Evolutionary conservation across 768 basidiomycete genomes (phyloP).

Genomic region (Lactifluus rugatus): DNA sequence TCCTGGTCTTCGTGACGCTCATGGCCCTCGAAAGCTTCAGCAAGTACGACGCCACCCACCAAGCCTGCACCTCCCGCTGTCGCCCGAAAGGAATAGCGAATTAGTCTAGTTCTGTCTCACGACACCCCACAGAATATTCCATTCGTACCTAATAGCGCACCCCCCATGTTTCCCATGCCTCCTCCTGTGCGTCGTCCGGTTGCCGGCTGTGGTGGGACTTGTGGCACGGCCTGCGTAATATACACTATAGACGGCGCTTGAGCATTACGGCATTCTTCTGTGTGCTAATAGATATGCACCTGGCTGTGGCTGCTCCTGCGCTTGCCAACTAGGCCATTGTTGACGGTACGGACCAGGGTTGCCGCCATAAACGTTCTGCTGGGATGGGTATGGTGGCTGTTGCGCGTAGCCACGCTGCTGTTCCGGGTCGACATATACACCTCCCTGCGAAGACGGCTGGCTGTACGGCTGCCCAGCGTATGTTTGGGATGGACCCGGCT

Average conservation of each 20-base stretch:
- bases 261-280: background rate
- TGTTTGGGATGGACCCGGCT: slow-evolving; percentile 25
- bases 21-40: slow-evolving; percentile 39
- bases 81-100: background rate
- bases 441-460: slow-evolving; percentile 9
- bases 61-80: slow-evolving; percentile 49
- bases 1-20: slow-evolving; percentile 30
- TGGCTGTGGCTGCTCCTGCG: slow-evolving; percentile 8
- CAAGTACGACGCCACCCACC: slow-evolving; percentile 52
- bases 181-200: background rate
- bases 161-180: slow-evolving; percentile 4
- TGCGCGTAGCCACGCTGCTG: background rate
- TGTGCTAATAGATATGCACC: background rate
- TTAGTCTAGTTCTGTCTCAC: background rate
- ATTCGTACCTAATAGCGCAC: slow-evolving; percentile 5
- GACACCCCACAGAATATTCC: background rate
- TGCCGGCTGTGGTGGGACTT: background rate
- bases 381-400: background rate
- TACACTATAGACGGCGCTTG: slow-evolving; percentile 1
- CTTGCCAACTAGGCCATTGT: slow-evolving; percentile 10
- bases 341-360: slow-evolving; percentile 16
- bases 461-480: slow-evolving; percentile 9
- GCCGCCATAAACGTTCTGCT: slow-evolving; percentile 13
- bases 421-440: background rate
- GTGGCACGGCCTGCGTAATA: background rate